Evolutionary conservation across 352 stramenopile genomes (phyloP).

Genomic region (Pythium scleroteichum): DNA sequence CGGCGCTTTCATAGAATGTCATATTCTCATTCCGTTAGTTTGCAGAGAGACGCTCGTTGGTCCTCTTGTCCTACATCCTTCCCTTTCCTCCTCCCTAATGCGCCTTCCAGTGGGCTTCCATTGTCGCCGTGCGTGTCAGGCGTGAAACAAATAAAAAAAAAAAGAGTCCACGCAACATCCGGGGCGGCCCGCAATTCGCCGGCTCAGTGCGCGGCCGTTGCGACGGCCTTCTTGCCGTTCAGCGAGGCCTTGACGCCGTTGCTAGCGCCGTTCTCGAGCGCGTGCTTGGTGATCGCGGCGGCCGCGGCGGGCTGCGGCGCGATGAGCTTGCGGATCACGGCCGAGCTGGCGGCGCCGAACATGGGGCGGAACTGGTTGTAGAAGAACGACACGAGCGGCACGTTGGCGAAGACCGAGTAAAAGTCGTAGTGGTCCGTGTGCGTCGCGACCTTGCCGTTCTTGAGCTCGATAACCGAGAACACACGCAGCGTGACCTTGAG

Average conservation of each 20-base stretch:
- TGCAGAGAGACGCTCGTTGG: background rate
- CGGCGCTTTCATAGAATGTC: too few relatives aligned
- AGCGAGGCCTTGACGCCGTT: constrained; percentile 14
- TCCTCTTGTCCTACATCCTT: background rate
- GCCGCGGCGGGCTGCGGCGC: constrained; percentile 20
- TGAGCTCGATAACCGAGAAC: constrained; percentile 84
- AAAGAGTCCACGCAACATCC: too few relatives aligned
- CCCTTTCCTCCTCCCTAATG: background rate
- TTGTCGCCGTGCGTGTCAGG: background rate
- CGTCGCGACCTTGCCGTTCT: constrained; percentile 72
- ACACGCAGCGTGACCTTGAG: constrained; percentile 74
- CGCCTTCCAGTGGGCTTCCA: constrained; percentile 3
- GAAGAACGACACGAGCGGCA: constrained; percentile 77
- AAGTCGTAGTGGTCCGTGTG: constrained; percentile 88
- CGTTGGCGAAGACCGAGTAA: constrained; percentile 76
- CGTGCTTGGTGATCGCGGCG: constrained; percentile 15
- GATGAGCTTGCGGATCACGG: constrained; percentile 71
- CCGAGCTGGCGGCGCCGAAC: constrained; percentile 65
- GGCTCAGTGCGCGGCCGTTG: constrained; percentile 10
- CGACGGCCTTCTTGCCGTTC: constrained; percentile 18
- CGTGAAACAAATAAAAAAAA: constrained; percentile 11
- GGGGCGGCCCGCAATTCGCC: too few relatives aligned
- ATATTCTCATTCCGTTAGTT: background rate
- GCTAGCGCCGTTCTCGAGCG: constrained; percentile 9
- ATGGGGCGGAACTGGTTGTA: constrained; percentile 79